Conservation (phyloP, 2,329 filamentous ascomycete genomes). For the Pestalotiopsis sp. region DNA sequence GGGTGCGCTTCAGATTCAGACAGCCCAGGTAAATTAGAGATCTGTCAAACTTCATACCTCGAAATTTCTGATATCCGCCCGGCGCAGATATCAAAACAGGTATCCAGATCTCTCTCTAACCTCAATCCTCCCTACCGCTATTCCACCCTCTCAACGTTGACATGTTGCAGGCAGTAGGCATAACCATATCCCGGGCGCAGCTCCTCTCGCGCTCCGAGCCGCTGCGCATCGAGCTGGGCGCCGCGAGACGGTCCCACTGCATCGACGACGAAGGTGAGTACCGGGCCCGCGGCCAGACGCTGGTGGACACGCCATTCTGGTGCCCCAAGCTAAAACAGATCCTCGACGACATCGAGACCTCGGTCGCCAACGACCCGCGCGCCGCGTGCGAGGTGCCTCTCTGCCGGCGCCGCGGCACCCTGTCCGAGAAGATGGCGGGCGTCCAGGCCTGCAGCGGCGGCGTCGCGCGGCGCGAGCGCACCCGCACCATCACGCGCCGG, state of each 20-base stretch:
- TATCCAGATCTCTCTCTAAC: background rate
- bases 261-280: constrained; percentile 13
- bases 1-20: too few species aligned
- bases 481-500: background rate
- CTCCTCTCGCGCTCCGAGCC: constrained; percentile 9
- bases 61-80: background rate
- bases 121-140: background rate
- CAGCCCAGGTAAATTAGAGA: background rate
- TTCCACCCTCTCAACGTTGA: background rate
- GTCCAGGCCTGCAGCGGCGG: too few species aligned
- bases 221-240: constrained; percentile 3
- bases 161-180: constrained; percentile 6
- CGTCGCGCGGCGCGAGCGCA: background rate
- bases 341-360: background rate
- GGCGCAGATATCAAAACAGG: background rate
- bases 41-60: background rate
- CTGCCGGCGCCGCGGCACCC: background rate
- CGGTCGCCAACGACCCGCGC: background rate
- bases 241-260: background rate
- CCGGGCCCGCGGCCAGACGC: background rate
- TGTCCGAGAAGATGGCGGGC: background rate
- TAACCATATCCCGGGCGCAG: background rate
- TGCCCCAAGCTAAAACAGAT: background rate
- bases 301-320: background rate
- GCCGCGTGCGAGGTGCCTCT: background rate